Percentiles rank a stretch among this genome's conserved stretches.
phyloP scores from a whole-genome alignment of 2,329 filamentous ascomycete genomes.

The Alternaria longipes region DNA sequence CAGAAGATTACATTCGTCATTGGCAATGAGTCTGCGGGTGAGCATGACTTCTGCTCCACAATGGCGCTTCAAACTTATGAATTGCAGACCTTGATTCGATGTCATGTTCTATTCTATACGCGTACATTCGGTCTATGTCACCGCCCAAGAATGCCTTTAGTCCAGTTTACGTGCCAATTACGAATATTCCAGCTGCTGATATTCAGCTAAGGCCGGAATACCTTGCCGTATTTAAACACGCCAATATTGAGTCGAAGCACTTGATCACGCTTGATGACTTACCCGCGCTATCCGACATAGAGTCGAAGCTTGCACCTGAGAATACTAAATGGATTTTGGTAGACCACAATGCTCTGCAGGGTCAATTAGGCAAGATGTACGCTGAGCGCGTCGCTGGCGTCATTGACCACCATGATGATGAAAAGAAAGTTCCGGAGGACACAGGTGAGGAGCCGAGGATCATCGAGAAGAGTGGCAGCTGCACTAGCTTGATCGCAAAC shows the following conservation, averaged over 20 bases:
- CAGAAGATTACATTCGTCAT: conserved; percentile 60
- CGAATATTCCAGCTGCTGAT: conserved; percentile 74
- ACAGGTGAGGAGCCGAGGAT: conserved; percentile 64
- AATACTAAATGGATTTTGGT: conserved; percentile 77
- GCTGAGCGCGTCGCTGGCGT: conserved; percentile 66
- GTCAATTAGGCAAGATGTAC: conserved; percentile 65
- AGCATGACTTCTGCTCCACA: conserved; percentile 14
- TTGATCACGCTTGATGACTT: conserved; percentile 72
- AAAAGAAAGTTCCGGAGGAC: conserved; percentile 62
- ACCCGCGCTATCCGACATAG: conserved; percentile 61
- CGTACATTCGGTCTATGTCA: conserved; percentile 74
- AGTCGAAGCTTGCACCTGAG: conserved; percentile 57
- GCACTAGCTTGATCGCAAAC: conserved; percentile 73
- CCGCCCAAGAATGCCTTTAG: conserved; percentile 56
- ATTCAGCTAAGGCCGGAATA: conserved; percentile 78
- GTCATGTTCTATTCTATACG: conserved; percentile 75
- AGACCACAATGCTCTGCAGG: conserved; percentile 80
- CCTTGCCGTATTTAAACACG: conserved; percentile 68
- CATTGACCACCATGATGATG: conserved; percentile 83
- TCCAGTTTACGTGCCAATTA: conserved; percentile 73
- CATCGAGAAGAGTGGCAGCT: conserved; percentile 75
- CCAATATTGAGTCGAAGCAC: conserved; percentile 67
- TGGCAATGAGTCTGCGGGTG: conserved; percentile 63
- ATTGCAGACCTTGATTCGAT: conserved; percentile 79
- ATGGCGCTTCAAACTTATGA: conserved; percentile 18